Percentiles rank a stretch among this genome's conserved stretches.
phyloP scores from a whole-genome alignment of 2,329 filamentous ascomycete genomes.

The Gnomoniopsis smithogilvyi region DNA sequence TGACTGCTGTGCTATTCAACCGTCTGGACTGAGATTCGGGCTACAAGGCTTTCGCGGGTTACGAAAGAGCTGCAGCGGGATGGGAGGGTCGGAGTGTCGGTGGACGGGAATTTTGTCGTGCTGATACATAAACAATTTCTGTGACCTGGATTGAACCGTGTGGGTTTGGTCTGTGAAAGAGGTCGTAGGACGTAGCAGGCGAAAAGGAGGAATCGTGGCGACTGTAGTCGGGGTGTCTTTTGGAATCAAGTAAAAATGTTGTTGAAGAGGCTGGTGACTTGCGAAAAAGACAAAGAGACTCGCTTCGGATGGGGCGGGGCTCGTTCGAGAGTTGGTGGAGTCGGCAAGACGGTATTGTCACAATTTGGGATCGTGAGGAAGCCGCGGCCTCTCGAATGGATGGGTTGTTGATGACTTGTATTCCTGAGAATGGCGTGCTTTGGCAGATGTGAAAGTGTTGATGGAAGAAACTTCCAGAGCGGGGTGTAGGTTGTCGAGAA shows the following conservation, averaged over 20 bases:
- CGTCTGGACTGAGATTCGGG: constrained; percentile 85
- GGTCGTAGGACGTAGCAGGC: constrained; percentile 6
- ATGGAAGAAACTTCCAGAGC: not conserved
- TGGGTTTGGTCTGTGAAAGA: constrained; percentile 17
- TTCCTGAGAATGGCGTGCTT: not conserved
- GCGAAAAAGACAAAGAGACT: not conserved
- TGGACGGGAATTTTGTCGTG: constrained; percentile 86
- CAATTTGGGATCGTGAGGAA: not conserved
- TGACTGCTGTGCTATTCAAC: constrained; percentile 57
- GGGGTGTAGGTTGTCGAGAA: constrained; percentile 4
- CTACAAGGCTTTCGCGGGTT: constrained; percentile 93
- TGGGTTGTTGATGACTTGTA: not conserved
- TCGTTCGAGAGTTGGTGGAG: not conserved
- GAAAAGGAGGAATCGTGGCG: not conserved
- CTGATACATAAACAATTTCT: constrained; percentile 95
- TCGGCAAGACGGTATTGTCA: not conserved
- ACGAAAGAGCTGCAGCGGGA: constrained; percentile 96
- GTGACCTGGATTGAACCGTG: constrained; percentile 32
- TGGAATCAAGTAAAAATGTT: not conserved
- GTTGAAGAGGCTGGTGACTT: constrained; percentile 2
- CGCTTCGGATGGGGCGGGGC: constrained; percentile 1
- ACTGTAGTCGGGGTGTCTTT: not conserved
- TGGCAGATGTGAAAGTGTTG: not conserved
- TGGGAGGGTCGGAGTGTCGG: constrained; percentile 80
- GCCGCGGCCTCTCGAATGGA: not conserved